Conservation (phyloP, 169 alveolate genomes). For the Theileria orientalis region DNA sequence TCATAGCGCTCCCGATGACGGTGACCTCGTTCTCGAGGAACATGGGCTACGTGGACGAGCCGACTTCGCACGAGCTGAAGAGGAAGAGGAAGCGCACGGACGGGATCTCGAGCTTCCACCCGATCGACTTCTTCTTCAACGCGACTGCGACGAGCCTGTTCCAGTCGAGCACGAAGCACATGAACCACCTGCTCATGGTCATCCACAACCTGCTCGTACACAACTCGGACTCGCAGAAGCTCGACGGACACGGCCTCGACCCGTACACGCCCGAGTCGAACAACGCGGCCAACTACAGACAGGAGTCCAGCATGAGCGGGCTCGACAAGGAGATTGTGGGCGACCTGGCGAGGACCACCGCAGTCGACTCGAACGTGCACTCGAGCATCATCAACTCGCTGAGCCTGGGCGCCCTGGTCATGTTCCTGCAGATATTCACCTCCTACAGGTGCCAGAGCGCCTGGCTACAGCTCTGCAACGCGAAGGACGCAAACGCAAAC, state of each 20-base stretch:
- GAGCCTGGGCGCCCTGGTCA: conserved; percentile 20
- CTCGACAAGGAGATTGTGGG: not conserved
- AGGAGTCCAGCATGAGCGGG: not conserved
- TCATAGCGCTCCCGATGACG: conserved; percentile 69
- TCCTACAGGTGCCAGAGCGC: conserved; percentile 52
- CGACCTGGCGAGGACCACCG: not conserved
- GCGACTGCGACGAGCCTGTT: conserved; percentile 68
- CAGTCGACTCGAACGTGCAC: not conserved
- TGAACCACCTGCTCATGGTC: conserved; percentile 71
- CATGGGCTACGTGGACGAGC: not conserved
- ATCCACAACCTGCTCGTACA: conserved; percentile 60
- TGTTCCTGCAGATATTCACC: conserved; percentile 37
- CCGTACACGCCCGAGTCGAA: not conserved
- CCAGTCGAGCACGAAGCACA: conserved; percentile 72
- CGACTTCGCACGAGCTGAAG: conserved; percentile 2
- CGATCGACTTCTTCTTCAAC: conserved; percentile 68
- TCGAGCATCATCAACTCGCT: conserved; percentile 23
- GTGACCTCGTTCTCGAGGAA: conserved; percentile 22
- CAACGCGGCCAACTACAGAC: not conserved
- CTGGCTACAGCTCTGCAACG: conserved; percentile 37
- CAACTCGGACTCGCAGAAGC: not conserved
- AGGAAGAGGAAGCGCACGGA: conserved; percentile 12
- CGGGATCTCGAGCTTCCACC: conserved; percentile 26
- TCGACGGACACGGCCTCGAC: not conserved
- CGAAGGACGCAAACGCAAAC: conserved; percentile 28